Evolutionary conservation across 345 rosid species (phyloP).

Genomic region (Salix dunnii): DNA sequence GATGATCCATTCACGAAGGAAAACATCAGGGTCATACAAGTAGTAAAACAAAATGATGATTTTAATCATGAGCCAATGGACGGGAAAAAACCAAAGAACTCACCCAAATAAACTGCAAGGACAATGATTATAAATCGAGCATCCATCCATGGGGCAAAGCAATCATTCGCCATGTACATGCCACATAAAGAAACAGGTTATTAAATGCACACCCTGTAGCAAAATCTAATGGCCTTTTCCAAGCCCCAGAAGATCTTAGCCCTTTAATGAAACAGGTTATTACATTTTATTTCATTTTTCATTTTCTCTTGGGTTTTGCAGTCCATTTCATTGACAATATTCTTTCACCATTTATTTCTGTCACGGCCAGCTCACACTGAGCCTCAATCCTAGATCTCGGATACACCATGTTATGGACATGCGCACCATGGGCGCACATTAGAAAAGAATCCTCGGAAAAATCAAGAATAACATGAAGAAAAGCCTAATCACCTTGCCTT

Average conservation of each 20-base stretch:
- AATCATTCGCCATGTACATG: conserved; percentile 45
- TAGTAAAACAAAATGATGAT: conserved; percentile 28
- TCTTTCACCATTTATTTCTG: background rate
- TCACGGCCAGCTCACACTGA: background rate
- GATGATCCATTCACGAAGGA: conserved; percentile 3
- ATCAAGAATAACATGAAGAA: background rate
- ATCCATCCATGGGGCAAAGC: conserved; percentile 40
- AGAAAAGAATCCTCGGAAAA: background rate
- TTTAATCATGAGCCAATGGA: conserved; percentile 8
- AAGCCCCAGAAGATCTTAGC: conserved; percentile 12
- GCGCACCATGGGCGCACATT: background rate
- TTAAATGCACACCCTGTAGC: conserved; percentile 3
- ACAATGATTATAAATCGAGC: conserved; percentile 33
- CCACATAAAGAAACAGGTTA: conserved; percentile 31
- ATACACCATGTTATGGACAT: background rate
- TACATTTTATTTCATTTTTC: background rate
- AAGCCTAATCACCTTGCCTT: conserved; percentile 62
- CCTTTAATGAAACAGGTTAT: background rate
- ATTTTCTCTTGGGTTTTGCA: background rate
- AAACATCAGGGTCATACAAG: background rate
- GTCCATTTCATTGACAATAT: background rate
- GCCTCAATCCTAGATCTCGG: conserved; percentile 4
- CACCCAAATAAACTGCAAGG: conserved; percentile 76
- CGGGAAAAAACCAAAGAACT: conserved; percentile 24
- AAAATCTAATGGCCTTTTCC: background rate